Evolutionary conservation across 2,329 filamentous ascomycete genomes (phyloP), one percentile per base, ranked within the genome.

Genomic region (Ophiocordyceps camponoti-rufipedis): DNA sequence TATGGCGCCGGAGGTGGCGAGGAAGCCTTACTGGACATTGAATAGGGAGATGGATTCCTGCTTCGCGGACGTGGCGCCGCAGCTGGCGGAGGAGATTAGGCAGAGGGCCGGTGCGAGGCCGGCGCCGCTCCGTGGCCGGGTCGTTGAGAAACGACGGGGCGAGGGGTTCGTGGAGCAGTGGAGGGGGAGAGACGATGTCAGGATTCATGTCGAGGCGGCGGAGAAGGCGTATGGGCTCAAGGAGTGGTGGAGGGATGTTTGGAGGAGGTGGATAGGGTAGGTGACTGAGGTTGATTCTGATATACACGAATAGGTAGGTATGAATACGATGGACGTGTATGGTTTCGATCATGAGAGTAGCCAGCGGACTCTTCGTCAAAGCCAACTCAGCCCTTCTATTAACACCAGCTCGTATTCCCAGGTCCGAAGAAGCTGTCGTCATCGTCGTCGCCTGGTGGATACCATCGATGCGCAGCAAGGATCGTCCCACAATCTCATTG

Each of bases 201-300:
- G 71, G 11, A 72, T 70, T 44, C 74, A 94, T 8, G 75, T 85
- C 54, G 88, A 95, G 55, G 83, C 83, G 48, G 73, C 74, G 49
- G 72, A 73, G 46, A 77, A 80, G 45, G 76, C 82, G 46, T 96
- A 95, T 63, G 89, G 91, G 7, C 78, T 95, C 50, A 83, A 74
- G 58, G 78, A 96, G 60, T 84, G 94, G 64, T 95, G 86, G 87
- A 75, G 75, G 54, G 89, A 96, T 62, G 57, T 94, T 11, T 94
- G 65, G 65, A 58, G 56, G 51, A 61, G 35, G 35, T 39, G n/a
- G 35, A 39, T 16, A 18, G 35, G 35, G 18, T 39, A 39, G 35
- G 23, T 23, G 23, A 5, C 23, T 23, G 23, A 23, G 23, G 23
- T 23, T n/a, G n/a, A n/a, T n/a, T n/a, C n/a, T n/a, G n/a, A n/a